Percentiles rank a stretch among this genome's conserved stretches.
phyloP scores from a whole-genome alignment of 2,329 filamentous ascomycete species.

The Aspergillus calidoustus region DNA sequence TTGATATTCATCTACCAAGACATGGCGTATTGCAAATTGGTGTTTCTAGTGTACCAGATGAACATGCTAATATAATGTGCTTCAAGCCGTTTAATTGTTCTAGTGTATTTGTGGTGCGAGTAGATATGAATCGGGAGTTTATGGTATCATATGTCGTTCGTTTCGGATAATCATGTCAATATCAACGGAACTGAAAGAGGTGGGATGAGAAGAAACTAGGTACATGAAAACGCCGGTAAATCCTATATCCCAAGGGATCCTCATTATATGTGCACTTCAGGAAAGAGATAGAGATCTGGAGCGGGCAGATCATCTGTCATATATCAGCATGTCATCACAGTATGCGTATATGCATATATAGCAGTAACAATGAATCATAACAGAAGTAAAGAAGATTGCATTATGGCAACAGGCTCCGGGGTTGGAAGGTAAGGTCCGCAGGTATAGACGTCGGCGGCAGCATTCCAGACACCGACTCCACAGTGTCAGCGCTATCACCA shows the following conservation, averaged over 20 bases:
- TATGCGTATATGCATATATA: neutral
- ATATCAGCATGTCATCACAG: neutral
- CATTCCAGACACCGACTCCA: constrained; percentile 12
- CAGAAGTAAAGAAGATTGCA: neutral
- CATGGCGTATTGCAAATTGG: too few species aligned
- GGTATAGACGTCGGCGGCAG: constrained; percentile 8
- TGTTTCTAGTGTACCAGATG: too few species aligned
- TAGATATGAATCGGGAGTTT: neutral
- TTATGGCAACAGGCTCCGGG: constrained; percentile 4
- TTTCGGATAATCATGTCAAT: neutral
- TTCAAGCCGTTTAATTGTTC: neutral
- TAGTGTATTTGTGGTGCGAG: neutral
- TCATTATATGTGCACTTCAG: neutral
- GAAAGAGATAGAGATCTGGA: neutral
- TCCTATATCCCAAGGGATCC: neutral
- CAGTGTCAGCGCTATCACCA: constrained; percentile 5
- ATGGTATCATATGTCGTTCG: neutral
- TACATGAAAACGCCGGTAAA: neutral
- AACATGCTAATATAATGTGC: too few species aligned
- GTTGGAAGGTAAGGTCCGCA: constrained; percentile 6
- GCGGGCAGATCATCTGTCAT: neutral
- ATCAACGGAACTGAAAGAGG: neutral
- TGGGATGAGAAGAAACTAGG: neutral
- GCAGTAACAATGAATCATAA: neutral
- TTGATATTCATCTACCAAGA: too few species aligned